Conservation (phyloP, 352 stramenopile species). For the Globisporangium nagaii region DNA sequence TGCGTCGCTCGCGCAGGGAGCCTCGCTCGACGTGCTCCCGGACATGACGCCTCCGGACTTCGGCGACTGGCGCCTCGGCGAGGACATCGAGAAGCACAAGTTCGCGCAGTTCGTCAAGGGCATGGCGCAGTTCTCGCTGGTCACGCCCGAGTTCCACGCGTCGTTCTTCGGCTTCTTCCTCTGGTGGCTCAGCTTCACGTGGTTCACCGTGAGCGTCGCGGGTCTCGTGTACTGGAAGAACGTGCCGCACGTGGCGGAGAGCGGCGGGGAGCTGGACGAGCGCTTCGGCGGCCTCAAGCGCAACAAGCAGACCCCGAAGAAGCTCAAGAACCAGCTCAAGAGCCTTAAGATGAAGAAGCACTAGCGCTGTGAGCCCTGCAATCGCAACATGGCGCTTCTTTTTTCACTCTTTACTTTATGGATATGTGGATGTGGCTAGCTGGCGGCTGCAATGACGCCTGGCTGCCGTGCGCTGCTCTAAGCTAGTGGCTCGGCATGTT, state of each 20-base stretch:
- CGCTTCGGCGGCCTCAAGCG: slow-evolving; percentile 2
- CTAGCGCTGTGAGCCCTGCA: neutral
- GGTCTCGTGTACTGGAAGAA: slow-evolving; percentile 71
- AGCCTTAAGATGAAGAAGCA: slow-evolving; percentile 64
- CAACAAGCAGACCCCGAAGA: slow-evolving; percentile 65
- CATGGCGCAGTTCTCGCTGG: slow-evolving; percentile 55
- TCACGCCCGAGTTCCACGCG: slow-evolving; percentile 54
- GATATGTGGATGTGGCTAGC: no score
- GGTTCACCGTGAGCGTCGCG: slow-evolving; percentile 44
- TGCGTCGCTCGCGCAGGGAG: slow-evolving; percentile 11
- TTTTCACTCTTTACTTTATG: neutral
- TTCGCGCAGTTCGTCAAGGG: slow-evolving; percentile 53
- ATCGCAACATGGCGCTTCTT: neutral
- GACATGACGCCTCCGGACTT: slow-evolving; percentile 34
- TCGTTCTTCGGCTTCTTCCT: slow-evolving; percentile 63
- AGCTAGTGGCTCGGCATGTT: slow-evolving; percentile 52
- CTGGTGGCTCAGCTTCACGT: slow-evolving; percentile 43
- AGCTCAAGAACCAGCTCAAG: slow-evolving; percentile 72
- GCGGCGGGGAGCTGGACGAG: neutral
- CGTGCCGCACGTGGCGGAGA: slow-evolving; percentile 24
- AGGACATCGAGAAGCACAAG: slow-evolving; percentile 38
- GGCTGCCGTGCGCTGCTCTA: neutral
- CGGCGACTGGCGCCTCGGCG: slow-evolving; percentile 47
- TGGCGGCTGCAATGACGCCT: no score
- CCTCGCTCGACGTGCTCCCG: slow-evolving; percentile 22